Conservation (phyloP, 2,329 filamentous ascomycete genomes). For the Diaporthe helianthi region DNA sequence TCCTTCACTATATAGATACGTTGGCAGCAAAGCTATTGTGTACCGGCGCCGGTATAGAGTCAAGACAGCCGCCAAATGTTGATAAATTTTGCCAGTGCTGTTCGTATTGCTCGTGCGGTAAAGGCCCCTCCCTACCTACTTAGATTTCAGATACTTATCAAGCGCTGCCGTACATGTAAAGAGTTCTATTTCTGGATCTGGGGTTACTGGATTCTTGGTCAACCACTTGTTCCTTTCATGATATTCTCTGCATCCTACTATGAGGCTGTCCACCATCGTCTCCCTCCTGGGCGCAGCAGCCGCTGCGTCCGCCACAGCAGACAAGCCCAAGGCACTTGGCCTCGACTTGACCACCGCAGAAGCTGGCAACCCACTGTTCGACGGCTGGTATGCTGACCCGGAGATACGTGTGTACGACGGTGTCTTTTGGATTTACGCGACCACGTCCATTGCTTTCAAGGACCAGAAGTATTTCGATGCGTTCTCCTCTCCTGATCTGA, state of each 20-base stretch:
- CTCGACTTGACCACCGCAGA: constrained; percentile 12
- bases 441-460: constrained; percentile 51
- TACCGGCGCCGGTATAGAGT: not conserved
- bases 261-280: not conserved
- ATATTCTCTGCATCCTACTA: not conserved
- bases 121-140: too few relatives aligned
- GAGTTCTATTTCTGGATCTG: not conserved
- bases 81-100: not conserved
- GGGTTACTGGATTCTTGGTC: too few relatives aligned
- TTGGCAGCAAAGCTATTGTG: not conserved
- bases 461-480: constrained; percentile 57
- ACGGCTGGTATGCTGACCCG: constrained; percentile 52
- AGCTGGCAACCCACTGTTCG: constrained; percentile 7
- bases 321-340: not conserved
- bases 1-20: not conserved
- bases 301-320: not conserved
- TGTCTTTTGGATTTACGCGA: constrained; percentile 56
- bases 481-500: constrained; percentile 55
- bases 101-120: too few relatives aligned
- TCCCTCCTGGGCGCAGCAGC: not conserved
- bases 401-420: constrained; percentile 54
- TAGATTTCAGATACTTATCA: too few relatives aligned
- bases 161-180: not conserved
- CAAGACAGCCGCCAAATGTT: not conserved
- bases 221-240: not conserved